Base-by-base conservation (phyloP, 2,329 filamentous ascomycete species). In the Botrytis tulipae region DNA sequence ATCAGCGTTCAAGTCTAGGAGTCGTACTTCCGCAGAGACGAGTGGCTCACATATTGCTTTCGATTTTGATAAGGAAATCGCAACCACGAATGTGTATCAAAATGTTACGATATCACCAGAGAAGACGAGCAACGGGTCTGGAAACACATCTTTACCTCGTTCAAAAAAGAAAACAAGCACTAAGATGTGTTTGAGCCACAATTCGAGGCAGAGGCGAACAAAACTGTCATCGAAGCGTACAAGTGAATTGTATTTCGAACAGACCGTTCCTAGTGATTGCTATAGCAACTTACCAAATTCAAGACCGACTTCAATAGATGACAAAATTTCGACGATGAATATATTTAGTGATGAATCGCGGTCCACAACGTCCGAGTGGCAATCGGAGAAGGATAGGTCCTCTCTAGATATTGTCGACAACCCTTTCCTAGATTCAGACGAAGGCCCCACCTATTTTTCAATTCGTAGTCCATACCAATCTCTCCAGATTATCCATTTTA, bases 51-150 rank as follows among this genome's bases (percentile, higher is more conserved):
- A 44, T 25, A n/a, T 18, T 35, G 68, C n/a, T 22, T 70, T 70
- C 8, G 68, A 70, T 8, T 70, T 70, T 32, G 68, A 70, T n/a
- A 5, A 46, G 42, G 68, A 70, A n/a, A 61, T 61, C 9, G 35
- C 59, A 4, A 61, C 54, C 5, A 61, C 68, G 10, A 16, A 61
- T 42, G 37, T 70, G 25, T 61, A 70, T 46, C 37, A n/a, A 29
- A 54, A 35, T 42, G 54, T 40, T 16, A 8, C 46, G 12, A 14
- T 6, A 51, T 14, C 22, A 5, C 22, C 46, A n/a, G 9, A 25
- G 22, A n/a, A 22, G 22, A 37, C 12, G 6, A n/a, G 10, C 5
- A 37, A 37, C 18, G 3, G 12, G 4, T 16, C 9, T 2, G 40
- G 5, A 29, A 14, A 20, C 8, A 16, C 20, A 60, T 37, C 4